phyloP scores from a whole-genome alignment of 2,329 filamentous ascomycete species.

The Gremmenia infestans region DNA sequence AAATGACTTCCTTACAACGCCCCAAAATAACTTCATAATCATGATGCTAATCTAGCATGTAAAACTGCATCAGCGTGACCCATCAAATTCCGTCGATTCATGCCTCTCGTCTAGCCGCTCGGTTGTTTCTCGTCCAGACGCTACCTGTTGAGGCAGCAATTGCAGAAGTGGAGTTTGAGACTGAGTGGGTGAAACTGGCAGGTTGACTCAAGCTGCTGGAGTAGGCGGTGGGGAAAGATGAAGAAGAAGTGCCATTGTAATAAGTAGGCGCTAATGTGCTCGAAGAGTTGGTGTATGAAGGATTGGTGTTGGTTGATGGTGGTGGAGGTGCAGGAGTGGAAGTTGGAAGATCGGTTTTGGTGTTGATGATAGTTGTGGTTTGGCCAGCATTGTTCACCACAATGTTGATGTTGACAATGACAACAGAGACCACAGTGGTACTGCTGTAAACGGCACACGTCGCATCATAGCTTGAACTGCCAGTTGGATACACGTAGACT shows the following conservation, averaged over 20 bases:
- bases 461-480: background rate
- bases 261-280: background rate
- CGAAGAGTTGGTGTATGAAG: slow-evolving; percentile 1
- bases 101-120: no score
- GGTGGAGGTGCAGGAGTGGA: slow-evolving; percentile 5
- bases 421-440: slow-evolving; percentile 2
- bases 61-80: no score
- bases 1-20: no score
- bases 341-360: slow-evolving; percentile 5
- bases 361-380: slow-evolving; percentile 1
- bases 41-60: no score
- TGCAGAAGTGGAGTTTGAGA: background rate
- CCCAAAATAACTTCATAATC: no score
- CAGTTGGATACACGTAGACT: slow-evolving; percentile 4
- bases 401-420: slow-evolving; percentile 5
- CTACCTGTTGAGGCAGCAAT: no score
- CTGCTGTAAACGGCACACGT: slow-evolving; percentile 1
- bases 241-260: background rate
- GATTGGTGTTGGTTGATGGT: background rate
- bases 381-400: slow-evolving; percentile 4
- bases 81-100: no score
- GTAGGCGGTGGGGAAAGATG: background rate
- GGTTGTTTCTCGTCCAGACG: no score
- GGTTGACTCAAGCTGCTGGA: background rate
- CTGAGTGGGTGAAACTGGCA: background rate